A percentile compares a stretch with the other conserved stretches of the same genome.
phyloP scores from a whole-genome alignment of 306 rosid species.

The Hippophae rhamnoides region DNA sequence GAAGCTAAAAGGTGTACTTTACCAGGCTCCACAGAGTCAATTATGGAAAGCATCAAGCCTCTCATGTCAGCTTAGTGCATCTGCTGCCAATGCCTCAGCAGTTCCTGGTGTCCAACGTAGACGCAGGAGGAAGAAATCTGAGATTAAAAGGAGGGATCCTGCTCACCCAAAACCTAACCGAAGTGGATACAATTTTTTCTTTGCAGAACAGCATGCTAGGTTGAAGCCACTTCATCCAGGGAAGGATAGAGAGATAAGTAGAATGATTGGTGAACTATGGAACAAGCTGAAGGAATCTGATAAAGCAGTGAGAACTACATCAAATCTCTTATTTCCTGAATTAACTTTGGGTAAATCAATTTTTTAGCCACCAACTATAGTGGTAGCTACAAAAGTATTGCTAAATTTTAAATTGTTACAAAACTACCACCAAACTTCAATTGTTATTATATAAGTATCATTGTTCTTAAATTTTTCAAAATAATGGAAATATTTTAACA shows the following conservation, averaged over 20 bases:
- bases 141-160: slow-evolving; percentile 75
- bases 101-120: slow-evolving; percentile 44
- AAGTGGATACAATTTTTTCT: slow-evolving; percentile 95
- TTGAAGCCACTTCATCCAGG: slow-evolving; percentile 71
- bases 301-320: slow-evolving; percentile 43
- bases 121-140: slow-evolving; percentile 76
- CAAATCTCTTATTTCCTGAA: background rate
- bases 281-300: slow-evolving; percentile 56
- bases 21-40: slow-evolving; percentile 39
- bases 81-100: slow-evolving; percentile 24
- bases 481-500: too few species aligned
- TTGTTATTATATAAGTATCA: too few species aligned
- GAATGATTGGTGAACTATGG: slow-evolving; percentile 91
- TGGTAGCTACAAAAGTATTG: too few species aligned
- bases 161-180: slow-evolving; percentile 89
- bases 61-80: slow-evolving; percentile 14
- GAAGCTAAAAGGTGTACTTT: slow-evolving; percentile 76
- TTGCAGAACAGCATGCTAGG: slow-evolving; percentile 86
- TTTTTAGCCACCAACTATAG: too few species aligned
- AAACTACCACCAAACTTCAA: too few species aligned
- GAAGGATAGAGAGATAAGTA: slow-evolving; percentile 80
- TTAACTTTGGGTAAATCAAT: background rate
- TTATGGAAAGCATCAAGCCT: slow-evolving; percentile 11
- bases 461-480: too few species aligned
- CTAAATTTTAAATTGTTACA: too few species aligned